phyloP scores from a whole-genome alignment of 495 filamentous ascomycete species.

The Penicillium roqueforti region DNA sequence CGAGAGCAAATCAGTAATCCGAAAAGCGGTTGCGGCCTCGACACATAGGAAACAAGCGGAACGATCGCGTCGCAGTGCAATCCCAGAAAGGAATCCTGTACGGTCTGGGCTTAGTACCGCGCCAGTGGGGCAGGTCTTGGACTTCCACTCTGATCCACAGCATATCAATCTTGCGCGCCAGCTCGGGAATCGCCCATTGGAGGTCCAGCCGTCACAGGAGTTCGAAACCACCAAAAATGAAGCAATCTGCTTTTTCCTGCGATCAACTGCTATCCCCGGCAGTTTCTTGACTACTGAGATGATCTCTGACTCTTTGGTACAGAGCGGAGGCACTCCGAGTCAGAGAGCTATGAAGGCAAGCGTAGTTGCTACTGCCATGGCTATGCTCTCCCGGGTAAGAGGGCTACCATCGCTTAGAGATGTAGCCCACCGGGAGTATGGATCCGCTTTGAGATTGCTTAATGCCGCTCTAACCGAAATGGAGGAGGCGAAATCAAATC shows the following conservation, averaged over 20 bases:
- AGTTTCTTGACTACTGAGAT: conserved; percentile 30
- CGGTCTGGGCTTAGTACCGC: not conserved
- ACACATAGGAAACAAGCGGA: conserved; percentile 3
- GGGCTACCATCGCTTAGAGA: conserved; percentile 31
- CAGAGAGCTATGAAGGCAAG: conserved; percentile 40
- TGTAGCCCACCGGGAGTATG: conserved; percentile 45
- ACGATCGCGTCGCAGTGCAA: conserved; percentile 17
- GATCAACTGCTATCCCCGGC: conserved; percentile 37
- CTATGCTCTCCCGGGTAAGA: conserved; percentile 44
- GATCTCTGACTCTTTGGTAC: conserved; percentile 22
- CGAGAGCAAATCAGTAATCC: conserved; percentile 63
- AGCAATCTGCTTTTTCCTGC: conserved; percentile 43
- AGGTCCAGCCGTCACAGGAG: conserved; percentile 24
- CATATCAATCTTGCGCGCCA: conserved; percentile 5
- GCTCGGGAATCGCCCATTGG: conserved; percentile 14
- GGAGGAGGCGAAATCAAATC: conserved; percentile 54
- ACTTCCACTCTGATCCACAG: conserved; percentile 20
- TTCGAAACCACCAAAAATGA: conserved; percentile 30
- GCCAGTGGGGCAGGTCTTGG: conserved; percentile 14
- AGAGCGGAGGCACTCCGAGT: conserved; percentile 19
- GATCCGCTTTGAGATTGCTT: conserved; percentile 42
- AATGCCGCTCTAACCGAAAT: conserved; percentile 52
- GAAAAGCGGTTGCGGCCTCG: conserved; percentile 51
- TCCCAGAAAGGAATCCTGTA: conserved; percentile 19
- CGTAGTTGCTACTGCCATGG: conserved; percentile 48